phyloP scores from a whole-genome alignment of 2,329 filamentous ascomycete species.

The Drechslerella dactyloides region DNA sequence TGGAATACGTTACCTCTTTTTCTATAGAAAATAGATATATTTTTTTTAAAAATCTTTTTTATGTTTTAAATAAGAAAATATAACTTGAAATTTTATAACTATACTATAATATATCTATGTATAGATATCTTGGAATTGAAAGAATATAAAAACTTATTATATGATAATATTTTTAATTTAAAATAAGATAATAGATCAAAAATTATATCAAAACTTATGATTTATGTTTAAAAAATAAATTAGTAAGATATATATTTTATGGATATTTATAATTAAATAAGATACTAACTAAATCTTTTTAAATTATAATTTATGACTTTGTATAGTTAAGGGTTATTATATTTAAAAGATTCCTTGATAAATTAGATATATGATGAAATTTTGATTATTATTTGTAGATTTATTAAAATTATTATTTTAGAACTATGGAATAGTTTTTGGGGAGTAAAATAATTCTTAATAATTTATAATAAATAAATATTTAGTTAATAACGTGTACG shows the following conservation, averaged over 20 bases:
- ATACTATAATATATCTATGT: neutral
- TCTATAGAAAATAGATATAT: neutral
- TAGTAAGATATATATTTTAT: constrained; percentile 1
- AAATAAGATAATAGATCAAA: constrained; percentile 2
- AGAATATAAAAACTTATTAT: neutral
- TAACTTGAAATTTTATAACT: neutral
- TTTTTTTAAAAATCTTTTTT: constrained; percentile 3
- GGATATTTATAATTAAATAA: constrained; percentile 2
- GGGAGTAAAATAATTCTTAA: neutral
- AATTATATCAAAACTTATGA: neutral
- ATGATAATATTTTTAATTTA: neutral
- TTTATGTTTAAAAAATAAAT: neutral
- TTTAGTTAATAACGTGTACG: neutral
- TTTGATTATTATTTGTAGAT: neutral
- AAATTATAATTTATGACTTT: constrained; percentile 1
- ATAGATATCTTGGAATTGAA: neutral
- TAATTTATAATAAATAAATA: constrained; percentile 3
- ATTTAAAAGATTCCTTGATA: constrained; percentile 10
- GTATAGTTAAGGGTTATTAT: constrained; percentile 9
- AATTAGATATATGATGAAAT: neutral
- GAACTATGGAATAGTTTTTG: neutral
- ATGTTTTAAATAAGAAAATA: neutral
- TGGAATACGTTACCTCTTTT: neutral
- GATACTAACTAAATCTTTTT: neutral
- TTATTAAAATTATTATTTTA: constrained; percentile 7